Evolutionary conservation across 129 eudicot genomes (phyloP).

Genomic region (Sambucus nigra): DNA sequence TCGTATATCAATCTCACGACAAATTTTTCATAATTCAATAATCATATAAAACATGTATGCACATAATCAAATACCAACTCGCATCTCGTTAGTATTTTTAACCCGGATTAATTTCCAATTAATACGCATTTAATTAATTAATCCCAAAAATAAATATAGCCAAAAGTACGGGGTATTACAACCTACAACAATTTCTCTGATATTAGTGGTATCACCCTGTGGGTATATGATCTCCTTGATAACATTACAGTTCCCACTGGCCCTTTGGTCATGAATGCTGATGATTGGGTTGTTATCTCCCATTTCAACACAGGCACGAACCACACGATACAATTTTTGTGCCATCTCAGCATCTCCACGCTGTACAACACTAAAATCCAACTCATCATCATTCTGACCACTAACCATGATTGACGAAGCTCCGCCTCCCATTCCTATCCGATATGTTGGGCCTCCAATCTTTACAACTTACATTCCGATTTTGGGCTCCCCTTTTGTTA

Average conservation of each 20-base stretch:
- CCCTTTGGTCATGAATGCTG: conserved; percentile 94
- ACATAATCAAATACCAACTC: too few species aligned
- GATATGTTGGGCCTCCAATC: conserved; percentile 95
- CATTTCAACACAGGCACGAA: conserved; percentile 95
- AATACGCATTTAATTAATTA: too few species aligned
- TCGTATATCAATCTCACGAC: too few species aligned
- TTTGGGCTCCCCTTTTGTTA: conserved; percentile 83
- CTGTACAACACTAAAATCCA: conserved; percentile 87
- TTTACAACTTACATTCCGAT: conserved; percentile 93
- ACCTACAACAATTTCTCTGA: conserved; percentile 63
- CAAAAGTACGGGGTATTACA: too few species aligned
- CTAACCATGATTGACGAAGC: conserved; percentile 99
- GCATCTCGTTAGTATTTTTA: too few species aligned
- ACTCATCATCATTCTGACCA: conserved; percentile 94
- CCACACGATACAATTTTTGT: conserved; percentile 80
- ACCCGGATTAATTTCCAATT: too few species aligned
- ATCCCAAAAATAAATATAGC: too few species aligned
- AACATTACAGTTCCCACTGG: conserved; percentile 96
- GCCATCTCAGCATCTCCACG: conserved; percentile 99
- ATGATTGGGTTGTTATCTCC: conserved; percentile 81
- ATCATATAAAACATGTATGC: too few species aligned
- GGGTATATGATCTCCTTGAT: conserved; percentile 93
- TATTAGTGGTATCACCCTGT: conserved; percentile 75
- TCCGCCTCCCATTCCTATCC: conserved; percentile 99
- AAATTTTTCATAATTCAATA: too few species aligned